Evolutionary conservation across 768 basidiomycete species (phyloP), one percentile per base, ranked within the genome.

Genomic region (Panaeolus papilionaceus): DNA sequence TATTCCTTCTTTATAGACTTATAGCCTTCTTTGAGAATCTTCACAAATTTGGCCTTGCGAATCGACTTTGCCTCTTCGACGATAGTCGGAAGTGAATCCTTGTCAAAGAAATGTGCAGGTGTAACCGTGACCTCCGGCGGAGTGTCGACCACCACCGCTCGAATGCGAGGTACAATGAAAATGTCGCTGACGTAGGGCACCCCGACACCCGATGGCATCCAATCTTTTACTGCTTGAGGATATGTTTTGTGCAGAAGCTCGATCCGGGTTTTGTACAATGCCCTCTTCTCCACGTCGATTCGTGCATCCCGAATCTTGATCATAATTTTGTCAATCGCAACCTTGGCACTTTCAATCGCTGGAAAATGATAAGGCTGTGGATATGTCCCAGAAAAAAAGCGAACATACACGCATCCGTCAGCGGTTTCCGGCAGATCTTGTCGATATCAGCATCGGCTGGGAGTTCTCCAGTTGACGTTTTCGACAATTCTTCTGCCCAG

Each of bases 401-500:
- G 14, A 16, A 58, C 54, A 33, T 37, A 58, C 54, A 37, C 11
- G 26, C 12, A 23, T 12, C 14, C 2, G 54, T 58, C 16, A 58
- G n/a, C 3, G 54, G 54, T 14, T n/a, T 58, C 20, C 3, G 54
- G 33, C 26, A 58, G 9, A 58, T 33, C 14, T 58, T 16, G 11
- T 58, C 14, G 33, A 58, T 12, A 4, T 58, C 54, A 7, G 26
- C 11, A n/a, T 58, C 33, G 28, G 33, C 14, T 12, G 54, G 54
- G 4, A 58, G 33, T 23, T 4, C 14, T 16, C 33, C 12, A 3
- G 33, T 7, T 0, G 18, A 38, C 40, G 65, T 47, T 42, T 28
- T 47, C 5, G 62, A 38, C 20, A 71, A 20, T 16, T 70, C 71
- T 37, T 70, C 58, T 42, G 49, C 65, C 62, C 67, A 67, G 6